A percentile compares a stretch with the other conserved stretches of the same genome.
These are phyloP conservation scores for Teratosphaeria nubilosa DNA, from an alignment of 2,329 filamentous ascomycete genomes.

Conservation along the genomic window DNA sequence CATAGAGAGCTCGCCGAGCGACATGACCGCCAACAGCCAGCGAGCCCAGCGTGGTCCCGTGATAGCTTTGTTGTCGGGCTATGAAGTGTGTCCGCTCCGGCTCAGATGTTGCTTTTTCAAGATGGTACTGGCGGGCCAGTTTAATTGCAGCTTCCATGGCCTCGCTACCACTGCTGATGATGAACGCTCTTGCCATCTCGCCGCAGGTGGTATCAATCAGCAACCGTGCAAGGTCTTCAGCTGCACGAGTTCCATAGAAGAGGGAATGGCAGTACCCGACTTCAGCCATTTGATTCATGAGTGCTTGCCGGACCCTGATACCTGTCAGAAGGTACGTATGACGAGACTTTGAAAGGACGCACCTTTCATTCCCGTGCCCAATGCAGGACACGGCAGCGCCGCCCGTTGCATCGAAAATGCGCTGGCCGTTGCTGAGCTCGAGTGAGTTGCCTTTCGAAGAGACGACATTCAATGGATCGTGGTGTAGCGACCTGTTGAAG, in stretches of 20 bases:
- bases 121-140: slow-evolving; percentile 55
- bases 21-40: slow-evolving; percentile 55
- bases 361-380: slow-evolving; percentile 53
- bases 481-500: slow-evolving; percentile 43
- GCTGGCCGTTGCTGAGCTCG: slow-evolving; percentile 44
- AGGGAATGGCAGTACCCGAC: slow-evolving; percentile 50
- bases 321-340: not conserved
- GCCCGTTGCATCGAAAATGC: slow-evolving; percentile 61
- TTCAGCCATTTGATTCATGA: slow-evolving; percentile 48
- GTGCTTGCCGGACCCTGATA: slow-evolving; percentile 44
- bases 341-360: not conserved
- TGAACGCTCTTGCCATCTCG: slow-evolving; percentile 45
- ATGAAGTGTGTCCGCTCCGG: slow-evolving; percentile 52
- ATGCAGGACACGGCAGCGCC: slow-evolving; percentile 65
- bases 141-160: slow-evolving; percentile 61
- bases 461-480: slow-evolving; percentile 37
- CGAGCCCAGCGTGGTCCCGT: slow-evolving; percentile 60
- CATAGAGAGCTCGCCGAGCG: slow-evolving; percentile 50
- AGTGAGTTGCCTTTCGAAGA: slow-evolving; percentile 43
- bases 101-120: slow-evolving; percentile 45
- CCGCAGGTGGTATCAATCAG: slow-evolving; percentile 43
- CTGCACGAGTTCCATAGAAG: slow-evolving; percentile 46
- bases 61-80: slow-evolving; percentile 55
- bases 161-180: slow-evolving; percentile 53
- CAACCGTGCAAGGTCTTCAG: slow-evolving; percentile 43